phyloP scores from a whole-genome alignment of 2,329 filamentous ascomycete species.

The Beauveria caledonica region DNA sequence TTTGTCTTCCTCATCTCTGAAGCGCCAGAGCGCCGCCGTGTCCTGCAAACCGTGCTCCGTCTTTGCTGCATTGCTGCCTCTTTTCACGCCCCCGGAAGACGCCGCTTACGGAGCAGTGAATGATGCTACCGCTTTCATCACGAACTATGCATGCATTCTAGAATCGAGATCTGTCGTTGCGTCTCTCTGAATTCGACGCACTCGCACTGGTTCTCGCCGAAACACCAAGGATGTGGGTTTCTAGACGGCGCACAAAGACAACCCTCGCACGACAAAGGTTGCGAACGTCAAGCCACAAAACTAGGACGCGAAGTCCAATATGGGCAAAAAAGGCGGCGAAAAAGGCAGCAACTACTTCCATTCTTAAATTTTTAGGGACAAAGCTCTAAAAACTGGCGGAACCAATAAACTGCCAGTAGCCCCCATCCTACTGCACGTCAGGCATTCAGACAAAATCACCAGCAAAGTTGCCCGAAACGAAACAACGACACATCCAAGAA shows the following conservation, averaged over 20 bases:
- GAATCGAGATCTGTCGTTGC: no score
- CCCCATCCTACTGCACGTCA: no score
- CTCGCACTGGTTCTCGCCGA: background rate
- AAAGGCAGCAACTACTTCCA: no score
- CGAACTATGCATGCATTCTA: background rate
- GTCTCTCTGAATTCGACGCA: background rate
- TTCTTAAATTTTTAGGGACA: no score
- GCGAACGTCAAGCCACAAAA: background rate
- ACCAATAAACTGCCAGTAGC: no score
- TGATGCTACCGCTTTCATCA: background rate
- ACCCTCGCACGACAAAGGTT: no score
- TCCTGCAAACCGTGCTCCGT: background rate
- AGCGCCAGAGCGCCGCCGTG: background rate
- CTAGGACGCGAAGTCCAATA: no score
- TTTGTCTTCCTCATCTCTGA: background rate
- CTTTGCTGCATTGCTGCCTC: background rate
- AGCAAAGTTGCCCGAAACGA: no score
- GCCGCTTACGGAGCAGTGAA: background rate
- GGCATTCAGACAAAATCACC: no score
- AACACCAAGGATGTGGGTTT: background rate
- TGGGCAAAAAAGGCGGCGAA: no score
- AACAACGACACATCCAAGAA: background rate
- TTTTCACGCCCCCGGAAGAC: background rate
- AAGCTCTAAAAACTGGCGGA: no score
- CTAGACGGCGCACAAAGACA: background rate